Evolutionary conservation across 225 moss, liverwort and hornwort species (phyloP), one percentile per base, ranked within the genome.

Genomic region (Anthoceros angustus): DNA sequence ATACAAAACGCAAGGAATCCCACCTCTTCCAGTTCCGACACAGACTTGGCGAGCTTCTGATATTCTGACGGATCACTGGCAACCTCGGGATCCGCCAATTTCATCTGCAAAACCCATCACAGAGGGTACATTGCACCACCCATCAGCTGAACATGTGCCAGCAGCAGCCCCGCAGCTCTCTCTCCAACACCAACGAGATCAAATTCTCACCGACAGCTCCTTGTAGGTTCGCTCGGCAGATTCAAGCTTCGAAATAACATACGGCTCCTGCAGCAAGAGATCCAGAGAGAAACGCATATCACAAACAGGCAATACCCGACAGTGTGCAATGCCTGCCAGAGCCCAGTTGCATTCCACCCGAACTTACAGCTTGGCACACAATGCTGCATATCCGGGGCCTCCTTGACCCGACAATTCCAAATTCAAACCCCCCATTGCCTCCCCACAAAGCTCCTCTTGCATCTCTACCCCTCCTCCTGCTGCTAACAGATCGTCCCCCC

Each of bases 211-310:
- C 69, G 95, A 87, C 43, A 98, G 74, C 71, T 89, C 95, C 68
- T 83, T 86, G 68, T 98, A 91, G 10, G 95, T 98, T 65, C 91
- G 82, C 70, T 92, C 95, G 32, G 95, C 92, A 32, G 95, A 98
- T 64, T 98, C 88, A 62, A 98, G 95, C 80, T 92, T 98, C 24
- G 95, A 79, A 76, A 80, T 85, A 69, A 85, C 74, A 67, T 76
- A 85, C 60, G 82, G 79, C 42, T 85, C 82, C 55, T 55, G 55
- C 23, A 55, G 23, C 55, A 55, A 23, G 4, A n/a, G 12, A 46
- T 16, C 55, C 18, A 23, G 15, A 18, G 7, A 15, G 5, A n/a
- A 55, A 55, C 0, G 55, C 55, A 55, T 5, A 9, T 55, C n/a
- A 55, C 32, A 32, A 32, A 1, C 32, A 32, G 32, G 55, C 55